Conservation (phyloP, 805 yeast genomes). For the Yarrowia hollandica region DNA sequence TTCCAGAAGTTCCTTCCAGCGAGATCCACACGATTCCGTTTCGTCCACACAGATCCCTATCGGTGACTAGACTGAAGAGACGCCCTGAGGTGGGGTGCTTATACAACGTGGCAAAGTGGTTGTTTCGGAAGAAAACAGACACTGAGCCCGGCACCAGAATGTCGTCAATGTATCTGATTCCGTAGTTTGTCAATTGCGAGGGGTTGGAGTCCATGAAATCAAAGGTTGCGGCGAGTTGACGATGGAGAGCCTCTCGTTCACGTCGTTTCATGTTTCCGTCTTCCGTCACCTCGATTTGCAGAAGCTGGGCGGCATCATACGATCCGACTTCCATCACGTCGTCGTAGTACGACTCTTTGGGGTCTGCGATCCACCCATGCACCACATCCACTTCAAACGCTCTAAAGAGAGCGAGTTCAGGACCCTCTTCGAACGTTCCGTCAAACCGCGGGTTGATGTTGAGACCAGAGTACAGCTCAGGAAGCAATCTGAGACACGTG, state of each 20-base stretch:
- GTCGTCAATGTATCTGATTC: conserved; percentile 52
- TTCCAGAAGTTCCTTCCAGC: conserved; percentile 63
- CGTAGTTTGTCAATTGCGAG: conserved; percentile 74
- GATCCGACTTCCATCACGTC: conserved; percentile 45
- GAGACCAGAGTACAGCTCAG: conserved; percentile 67
- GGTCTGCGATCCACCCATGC: conserved; percentile 83
- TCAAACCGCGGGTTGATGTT: conserved; percentile 69
- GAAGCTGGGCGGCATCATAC: conserved; percentile 61
- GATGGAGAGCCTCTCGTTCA: conserved; percentile 35
- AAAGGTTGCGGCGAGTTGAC: conserved; percentile 36
- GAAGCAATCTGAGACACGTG: conserved; percentile 55
- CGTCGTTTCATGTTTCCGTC: conserved; percentile 33
- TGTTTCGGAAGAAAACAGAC: conserved; percentile 80
- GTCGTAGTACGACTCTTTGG: conserved; percentile 42
- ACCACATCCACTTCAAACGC: conserved; percentile 60
- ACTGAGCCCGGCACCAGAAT: conserved; percentile 54
- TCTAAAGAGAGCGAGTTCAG: conserved; percentile 57
- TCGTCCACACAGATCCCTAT: conserved; percentile 49
- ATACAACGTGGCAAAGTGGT: conserved; percentile 77
- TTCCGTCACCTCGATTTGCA: conserved; percentile 51
- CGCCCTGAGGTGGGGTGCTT: conserved; percentile 42
- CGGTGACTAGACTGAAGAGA: conserved; percentile 71
- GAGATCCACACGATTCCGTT: conserved; percentile 77
- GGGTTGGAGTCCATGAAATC: conserved; percentile 60
- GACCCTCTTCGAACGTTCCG: conserved; percentile 51